Conservation (phyloP, 805 yeast genomes). For the Cyberlindnera mycetangii region DNA sequence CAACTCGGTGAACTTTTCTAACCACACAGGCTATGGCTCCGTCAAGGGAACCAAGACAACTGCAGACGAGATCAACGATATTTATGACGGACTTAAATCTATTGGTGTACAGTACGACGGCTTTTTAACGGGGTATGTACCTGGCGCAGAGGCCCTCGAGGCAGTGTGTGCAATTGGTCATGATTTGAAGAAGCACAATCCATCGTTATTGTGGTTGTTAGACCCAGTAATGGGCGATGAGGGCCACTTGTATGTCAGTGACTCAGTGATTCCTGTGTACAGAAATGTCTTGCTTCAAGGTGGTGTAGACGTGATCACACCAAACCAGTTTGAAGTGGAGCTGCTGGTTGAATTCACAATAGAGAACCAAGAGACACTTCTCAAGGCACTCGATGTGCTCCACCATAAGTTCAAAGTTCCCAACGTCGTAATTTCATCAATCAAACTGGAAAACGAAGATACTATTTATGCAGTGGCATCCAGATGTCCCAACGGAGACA, state of each 20-base stretch:
- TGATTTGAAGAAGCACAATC: conserved; percentile 34
- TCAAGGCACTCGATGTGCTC: conserved; percentile 43
- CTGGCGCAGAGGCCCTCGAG: conserved; percentile 49
- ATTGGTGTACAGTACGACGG: conserved; percentile 44
- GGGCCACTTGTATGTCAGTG: conserved; percentile 63
- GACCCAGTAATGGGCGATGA: conserved; percentile 87
- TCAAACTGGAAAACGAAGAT: conserved; percentile 31
- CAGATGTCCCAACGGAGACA: conserved; percentile 6
- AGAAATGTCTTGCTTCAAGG: conserved; percentile 41
- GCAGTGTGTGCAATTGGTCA: conserved; percentile 40
- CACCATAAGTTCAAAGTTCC: conserved; percentile 49
- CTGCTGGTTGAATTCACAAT: conserved; percentile 55
- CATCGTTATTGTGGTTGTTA: conserved; percentile 49
- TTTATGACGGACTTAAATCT: conserved; percentile 39
- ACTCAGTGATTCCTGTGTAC: conserved; percentile 58
- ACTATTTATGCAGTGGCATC: conserved; percentile 23
- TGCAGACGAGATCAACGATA: conserved; percentile 36
- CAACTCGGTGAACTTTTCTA: conserved; percentile 64
- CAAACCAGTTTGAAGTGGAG: conserved; percentile 89
- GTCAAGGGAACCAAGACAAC: conserved; percentile 46
- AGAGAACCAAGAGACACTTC: conserved; percentile 35
- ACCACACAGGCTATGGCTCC: conserved; percentile 69
- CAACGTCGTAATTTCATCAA: conserved; percentile 67
- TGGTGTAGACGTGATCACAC: conserved; percentile 72
- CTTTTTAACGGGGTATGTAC: conserved; percentile 65